phyloP scores from a whole-genome alignment of 2,329 filamentous ascomycete species.

The Arthrobotrys sphaeroides region DNA sequence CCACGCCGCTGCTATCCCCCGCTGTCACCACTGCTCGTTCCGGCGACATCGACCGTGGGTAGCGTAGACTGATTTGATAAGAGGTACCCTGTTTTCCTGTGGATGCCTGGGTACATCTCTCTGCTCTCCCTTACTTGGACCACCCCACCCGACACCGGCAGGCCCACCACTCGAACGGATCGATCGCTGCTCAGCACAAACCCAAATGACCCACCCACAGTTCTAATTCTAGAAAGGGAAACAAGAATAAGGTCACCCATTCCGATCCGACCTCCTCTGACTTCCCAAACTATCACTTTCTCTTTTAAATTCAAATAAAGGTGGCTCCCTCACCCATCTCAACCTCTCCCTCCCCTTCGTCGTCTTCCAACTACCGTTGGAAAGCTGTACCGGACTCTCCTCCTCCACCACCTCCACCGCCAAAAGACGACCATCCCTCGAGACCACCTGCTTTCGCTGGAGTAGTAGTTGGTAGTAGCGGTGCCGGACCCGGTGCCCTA shows the following conservation, averaged over 20 bases:
- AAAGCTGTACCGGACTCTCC: slow-evolving; percentile 53
- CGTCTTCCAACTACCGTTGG: slow-evolving; percentile 49
- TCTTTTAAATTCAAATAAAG: slow-evolving; percentile 35
- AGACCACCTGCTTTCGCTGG: slow-evolving; percentile 20
- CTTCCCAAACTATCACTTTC: slow-evolving; percentile 11
- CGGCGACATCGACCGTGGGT: background rate
- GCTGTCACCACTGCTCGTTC: background rate
- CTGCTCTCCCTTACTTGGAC: background rate
- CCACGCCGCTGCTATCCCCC: background rate
- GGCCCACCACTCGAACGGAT: slow-evolving; percentile 5
- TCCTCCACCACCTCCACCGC: slow-evolving; percentile 49
- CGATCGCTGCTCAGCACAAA: background rate
- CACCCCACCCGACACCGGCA: slow-evolving; percentile 47
- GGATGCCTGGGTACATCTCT: background rate
- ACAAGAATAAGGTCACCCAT: slow-evolving; percentile 6
- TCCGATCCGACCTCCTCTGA: slow-evolving; percentile 11
- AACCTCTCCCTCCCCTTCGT: slow-evolving; percentile 50
- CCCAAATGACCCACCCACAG: slow-evolving; percentile 41
- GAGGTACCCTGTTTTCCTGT: background rate
- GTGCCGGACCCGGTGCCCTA: slow-evolving; percentile 18
- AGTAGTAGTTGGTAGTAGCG: slow-evolving; percentile 28
- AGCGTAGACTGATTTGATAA: background rate
- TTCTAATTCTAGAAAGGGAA: slow-evolving; percentile 12
- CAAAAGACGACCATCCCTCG: slow-evolving; percentile 40
- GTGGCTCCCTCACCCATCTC: slow-evolving; percentile 53